These are phyloP conservation scores for Cercospora canescens DNA, from an alignment of 2,329 filamentous ascomycete genomes.

Conservation along the genomic window DNA sequence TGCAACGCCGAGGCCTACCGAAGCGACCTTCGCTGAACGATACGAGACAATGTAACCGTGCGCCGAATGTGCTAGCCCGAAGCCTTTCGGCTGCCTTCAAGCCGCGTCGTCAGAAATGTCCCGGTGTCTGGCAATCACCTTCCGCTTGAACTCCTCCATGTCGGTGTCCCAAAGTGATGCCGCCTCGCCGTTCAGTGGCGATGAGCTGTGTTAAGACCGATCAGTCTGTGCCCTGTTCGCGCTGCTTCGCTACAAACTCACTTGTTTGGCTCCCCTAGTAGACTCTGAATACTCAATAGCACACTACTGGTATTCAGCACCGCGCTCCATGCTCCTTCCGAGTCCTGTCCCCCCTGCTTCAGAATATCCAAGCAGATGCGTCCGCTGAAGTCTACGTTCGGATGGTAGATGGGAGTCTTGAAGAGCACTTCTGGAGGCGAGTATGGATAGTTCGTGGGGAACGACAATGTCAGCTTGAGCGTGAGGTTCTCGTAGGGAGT, in stretches of 20 bases:
- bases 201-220: constrained; percentile 62
- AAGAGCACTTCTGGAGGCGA: constrained; percentile 88
- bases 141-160: constrained; percentile 78
- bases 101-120: constrained; percentile 48
- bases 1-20: neutral
- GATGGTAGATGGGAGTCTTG: constrained; percentile 98
- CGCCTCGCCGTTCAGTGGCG: constrained; percentile 92
- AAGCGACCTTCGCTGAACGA: neutral
- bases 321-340: constrained; percentile 88
- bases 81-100: constrained; percentile 31
- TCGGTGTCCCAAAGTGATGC: constrained; percentile 95
- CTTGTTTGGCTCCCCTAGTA: constrained; percentile 98
- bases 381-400: constrained; percentile 96
- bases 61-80: neutral
- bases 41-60: neutral
- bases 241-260: constrained; percentile 52
- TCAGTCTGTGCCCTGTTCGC: neutral
- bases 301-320: constrained; percentile 97
- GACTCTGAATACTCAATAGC: constrained; percentile 86
- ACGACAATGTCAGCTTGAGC: constrained; percentile 89
- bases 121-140: constrained; percentile 64
- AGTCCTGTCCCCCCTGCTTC: constrained; percentile 54
- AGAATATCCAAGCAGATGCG: constrained; percentile 97
- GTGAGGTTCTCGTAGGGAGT: constrained; percentile 87
- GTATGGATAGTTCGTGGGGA: constrained; percentile 92